phyloP scores from a whole-genome alignment of 2,329 filamentous ascomycete genomes.

The Hypoxylon sp. region DNA sequence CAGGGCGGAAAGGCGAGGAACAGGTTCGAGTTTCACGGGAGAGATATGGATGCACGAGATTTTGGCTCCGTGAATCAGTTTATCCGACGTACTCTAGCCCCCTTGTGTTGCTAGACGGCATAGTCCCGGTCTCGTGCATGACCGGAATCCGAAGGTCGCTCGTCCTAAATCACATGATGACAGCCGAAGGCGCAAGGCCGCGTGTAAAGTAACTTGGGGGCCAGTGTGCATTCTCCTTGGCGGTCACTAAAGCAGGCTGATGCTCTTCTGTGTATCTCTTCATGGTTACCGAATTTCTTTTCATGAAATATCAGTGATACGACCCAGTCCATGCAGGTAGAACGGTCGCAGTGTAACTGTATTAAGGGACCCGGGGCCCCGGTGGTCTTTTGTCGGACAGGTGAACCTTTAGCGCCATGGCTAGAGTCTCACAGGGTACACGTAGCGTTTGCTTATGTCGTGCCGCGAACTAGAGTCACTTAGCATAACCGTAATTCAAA shows the following conservation, averaged over 20 bases:
- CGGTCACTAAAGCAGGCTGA: background rate
- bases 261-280: background rate
- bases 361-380: background rate
- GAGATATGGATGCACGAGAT: background rate
- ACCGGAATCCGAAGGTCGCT: background rate
- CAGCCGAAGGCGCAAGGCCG: background rate
- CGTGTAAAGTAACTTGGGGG: background rate
- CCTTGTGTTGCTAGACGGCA: slow-evolving; percentile 15
- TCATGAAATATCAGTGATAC: background rate
- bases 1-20: slow-evolving; percentile 23
- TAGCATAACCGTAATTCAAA: slow-evolving; percentile 27
- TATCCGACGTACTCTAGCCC: slow-evolving; percentile 11
- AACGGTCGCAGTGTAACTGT: slow-evolving; percentile 3
- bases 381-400: slow-evolving; percentile 13
- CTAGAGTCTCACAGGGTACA: slow-evolving; percentile 18
- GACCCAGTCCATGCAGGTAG: background rate
- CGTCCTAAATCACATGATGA: background rate
- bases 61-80: background rate
- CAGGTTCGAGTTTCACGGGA: slow-evolving; percentile 28
- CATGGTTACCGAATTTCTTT: background rate
- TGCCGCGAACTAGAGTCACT: slow-evolving; percentile 15
- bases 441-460: slow-evolving; percentile 20
- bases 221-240: background rate
- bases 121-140: slow-evolving; percentile 7
- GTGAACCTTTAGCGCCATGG: slow-evolving; percentile 5